Evolutionary conservation across 2,329 filamentous ascomycete genomes (phyloP).

Genomic region (Emergomyces orientalis): DNA sequence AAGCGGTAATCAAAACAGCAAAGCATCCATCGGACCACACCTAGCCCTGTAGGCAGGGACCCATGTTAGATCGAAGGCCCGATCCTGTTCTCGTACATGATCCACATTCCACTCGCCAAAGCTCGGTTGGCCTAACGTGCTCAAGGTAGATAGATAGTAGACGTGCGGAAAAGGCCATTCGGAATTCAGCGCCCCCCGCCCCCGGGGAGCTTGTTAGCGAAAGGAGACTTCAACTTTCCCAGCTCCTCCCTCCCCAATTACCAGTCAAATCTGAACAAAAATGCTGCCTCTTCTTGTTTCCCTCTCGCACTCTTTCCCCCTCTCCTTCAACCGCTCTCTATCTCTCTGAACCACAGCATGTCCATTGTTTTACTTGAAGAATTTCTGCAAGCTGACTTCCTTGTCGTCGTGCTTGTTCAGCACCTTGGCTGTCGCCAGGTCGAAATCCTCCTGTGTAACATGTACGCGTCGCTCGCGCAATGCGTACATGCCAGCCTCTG

Average conservation of each 20-base stretch:
- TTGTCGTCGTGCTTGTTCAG: constrained; percentile 99
- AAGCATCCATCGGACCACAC: not conserved
- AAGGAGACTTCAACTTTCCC: not conserved
- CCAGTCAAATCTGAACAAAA: not conserved
- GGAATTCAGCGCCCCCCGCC: too few relatives aligned
- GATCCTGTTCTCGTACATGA: not conserved
- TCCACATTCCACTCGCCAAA: not conserved
- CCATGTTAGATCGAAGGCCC: not conserved
- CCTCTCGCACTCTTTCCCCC: not conserved
- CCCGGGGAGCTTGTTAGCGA: not conserved
- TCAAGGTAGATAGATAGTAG: not conserved
- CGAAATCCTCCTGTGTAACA: constrained; percentile 98
- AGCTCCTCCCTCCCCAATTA: not conserved
- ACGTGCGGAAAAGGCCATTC: not conserved
- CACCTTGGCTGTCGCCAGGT: constrained; percentile 96
- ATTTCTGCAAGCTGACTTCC: constrained; percentile 79
- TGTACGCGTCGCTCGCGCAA: constrained; percentile 91
- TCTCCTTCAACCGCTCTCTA: not conserved
- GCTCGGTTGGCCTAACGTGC: not conserved
- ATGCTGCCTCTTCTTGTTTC: not conserved
- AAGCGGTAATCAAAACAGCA: not conserved
- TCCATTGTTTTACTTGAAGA: constrained; percentile 56
- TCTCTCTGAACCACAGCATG: not conserved
- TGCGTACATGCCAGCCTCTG: constrained; percentile 97
- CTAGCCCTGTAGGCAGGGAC: not conserved